A percentile compares a stretch with the other conserved stretches of the same genome.
These are phyloP conservation scores for Ascochyta lentis DNA, from an alignment of 2,329 filamentous ascomycete genomes.

Conservation along the genomic window DNA sequence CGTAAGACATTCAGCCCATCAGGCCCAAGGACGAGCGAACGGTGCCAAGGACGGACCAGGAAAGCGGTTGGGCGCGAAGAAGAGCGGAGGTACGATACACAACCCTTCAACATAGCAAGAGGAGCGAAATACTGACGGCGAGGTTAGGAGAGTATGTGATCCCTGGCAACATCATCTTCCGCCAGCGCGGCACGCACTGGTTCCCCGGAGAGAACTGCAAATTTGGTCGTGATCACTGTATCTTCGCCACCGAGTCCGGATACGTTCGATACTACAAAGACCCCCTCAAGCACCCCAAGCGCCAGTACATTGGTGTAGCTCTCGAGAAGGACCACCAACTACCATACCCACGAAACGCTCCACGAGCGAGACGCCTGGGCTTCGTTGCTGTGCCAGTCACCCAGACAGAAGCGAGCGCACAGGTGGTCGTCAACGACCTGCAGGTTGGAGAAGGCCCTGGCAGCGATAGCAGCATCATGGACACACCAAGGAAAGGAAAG, in stretches of 20 bases:
- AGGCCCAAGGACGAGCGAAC: slow-evolving; percentile 72
- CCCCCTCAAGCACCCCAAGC: slow-evolving; percentile 78
- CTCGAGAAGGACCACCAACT: slow-evolving; percentile 83
- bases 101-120: neutral
- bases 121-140: slow-evolving; percentile 13
- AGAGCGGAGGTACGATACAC: slow-evolving; percentile 71
- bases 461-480: slow-evolving; percentile 35
- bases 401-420: slow-evolving; percentile 32
- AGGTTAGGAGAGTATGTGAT: slow-evolving; percentile 84
- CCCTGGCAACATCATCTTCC: slow-evolving; percentile 97
- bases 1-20: slow-evolving; percentile 68
- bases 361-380: slow-evolving; percentile 76
- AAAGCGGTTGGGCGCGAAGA: slow-evolving; percentile 94
- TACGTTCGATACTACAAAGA: slow-evolving; percentile 98
- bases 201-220: slow-evolving; percentile 93
- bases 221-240: slow-evolving; percentile 95
- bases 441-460: slow-evolving; percentile 27
- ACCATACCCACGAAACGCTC: slow-evolving; percentile 76
- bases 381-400: slow-evolving; percentile 63
- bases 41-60: slow-evolving; percentile 72
- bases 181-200: slow-evolving; percentile 93
- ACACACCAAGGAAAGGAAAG: slow-evolving; percentile 41
- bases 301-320: slow-evolving; percentile 93
- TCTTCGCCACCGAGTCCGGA: slow-evolving; percentile 82
- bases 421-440: slow-evolving; percentile 28